Conservation (phyloP, 768 basidiomycete genomes). For the Termitomyces sp. region DNA sequence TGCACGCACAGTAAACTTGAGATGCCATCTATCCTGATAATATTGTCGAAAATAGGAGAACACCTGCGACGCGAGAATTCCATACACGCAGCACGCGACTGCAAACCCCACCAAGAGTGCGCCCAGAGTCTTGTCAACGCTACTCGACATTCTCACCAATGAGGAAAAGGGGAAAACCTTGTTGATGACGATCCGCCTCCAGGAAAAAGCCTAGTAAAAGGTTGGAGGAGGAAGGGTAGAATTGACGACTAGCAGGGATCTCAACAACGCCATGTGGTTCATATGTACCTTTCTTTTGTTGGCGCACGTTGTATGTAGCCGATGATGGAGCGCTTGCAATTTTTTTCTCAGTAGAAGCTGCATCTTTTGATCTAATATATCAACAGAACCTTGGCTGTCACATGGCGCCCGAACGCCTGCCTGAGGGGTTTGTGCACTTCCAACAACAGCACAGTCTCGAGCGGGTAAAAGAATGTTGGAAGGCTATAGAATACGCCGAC, state of each 20-base stretch:
- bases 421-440: background rate
- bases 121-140: conserved; percentile 49
- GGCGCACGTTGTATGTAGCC: background rate
- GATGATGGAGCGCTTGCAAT: background rate
- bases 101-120: conserved; percentile 58
- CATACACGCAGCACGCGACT: conserved; percentile 47
- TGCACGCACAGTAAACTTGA: conserved; percentile 46
- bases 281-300: background rate
- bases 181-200: background rate
- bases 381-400: conserved; percentile 2
- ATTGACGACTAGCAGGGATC: background rate
- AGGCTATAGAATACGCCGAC: background rate
- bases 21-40: conserved; percentile 44
- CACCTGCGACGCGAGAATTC: conserved; percentile 48
- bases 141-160: conserved; percentile 11
- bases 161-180: background rate
- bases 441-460: background rate
- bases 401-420: background rate
- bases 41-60: conserved; percentile 53
- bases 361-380: conserved; percentile 7
- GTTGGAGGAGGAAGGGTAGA: background rate
- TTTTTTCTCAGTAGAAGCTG: conserved; percentile 1
- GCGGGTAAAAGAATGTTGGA: background rate
- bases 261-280: conserved; percentile 1
- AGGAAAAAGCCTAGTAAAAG: background rate